Evolutionary conservation across 1,284 basidiomycete species (phyloP), one percentile per base, ranked within the genome.

Genomic region (Cutaneotrichosporon mucoides): DNA sequence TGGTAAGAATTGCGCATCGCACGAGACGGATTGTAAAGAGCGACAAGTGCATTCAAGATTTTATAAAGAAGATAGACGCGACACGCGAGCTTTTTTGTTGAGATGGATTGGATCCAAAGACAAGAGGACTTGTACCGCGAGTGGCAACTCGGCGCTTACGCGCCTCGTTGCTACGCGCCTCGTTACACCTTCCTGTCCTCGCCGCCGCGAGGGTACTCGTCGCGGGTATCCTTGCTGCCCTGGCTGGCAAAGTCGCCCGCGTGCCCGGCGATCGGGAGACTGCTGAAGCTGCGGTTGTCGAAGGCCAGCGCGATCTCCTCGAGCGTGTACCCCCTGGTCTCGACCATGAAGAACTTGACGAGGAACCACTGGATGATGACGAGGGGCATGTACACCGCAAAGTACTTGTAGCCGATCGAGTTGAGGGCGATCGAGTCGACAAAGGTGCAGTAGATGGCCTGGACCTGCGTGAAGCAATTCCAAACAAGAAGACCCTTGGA

Each of bases 401-500:
- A 73, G 64, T 75, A 75, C 62, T 70, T 67, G 62, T 68, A 73
- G 12, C 74, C 77, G 50, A 80, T 79, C 15, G 66, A 8, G 42
- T 73, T 63, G 50, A 80, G 67, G 13, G 77, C 79, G 50, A 79
- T 69, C 2, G 73, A 62, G 61, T 79, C 78, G 40, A 77, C 76
- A 38, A 62, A 65, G 15, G 53, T 54, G 34, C 64, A 61, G 61
- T 68, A 73, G 15, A 66, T 61, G 11, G 63, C 57, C 36, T 65
- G 61, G 44, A 66, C 36, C 58, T 73, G 78, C 38, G 66, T 71
- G 59, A 73, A 56, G 12, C 74, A 73, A 63, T 77, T 79, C 78
- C 78, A 80, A 0, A 79, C 68, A 7, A 78, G 71, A 6, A 80
- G 66, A 10, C 79, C 78, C 64, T 79, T 78, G 61, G 66, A 68